phyloP scores from a whole-genome alignment of 1,139 yeast genomes.

The Magnusiomyces paraingens region DNA sequence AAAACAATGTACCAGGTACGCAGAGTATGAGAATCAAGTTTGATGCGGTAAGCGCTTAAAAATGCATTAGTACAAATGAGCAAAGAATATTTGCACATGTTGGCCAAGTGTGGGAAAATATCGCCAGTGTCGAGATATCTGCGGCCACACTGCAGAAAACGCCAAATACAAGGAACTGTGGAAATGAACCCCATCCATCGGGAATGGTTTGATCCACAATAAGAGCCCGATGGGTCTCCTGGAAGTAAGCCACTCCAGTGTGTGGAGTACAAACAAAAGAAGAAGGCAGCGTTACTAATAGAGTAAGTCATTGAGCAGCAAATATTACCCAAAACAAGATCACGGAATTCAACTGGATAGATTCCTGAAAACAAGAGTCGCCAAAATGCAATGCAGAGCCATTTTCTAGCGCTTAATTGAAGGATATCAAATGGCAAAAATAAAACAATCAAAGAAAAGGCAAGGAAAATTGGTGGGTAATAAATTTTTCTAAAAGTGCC shows the following conservation, averaged over 20 bases:
- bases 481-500: slow-evolving; percentile 53
- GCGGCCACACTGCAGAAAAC: slow-evolving; percentile 81
- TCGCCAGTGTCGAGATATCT: slow-evolving; percentile 93
- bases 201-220: slow-evolving; percentile 76
- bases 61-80: slow-evolving; percentile 64
- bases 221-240: slow-evolving; percentile 42
- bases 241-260: slow-evolving; percentile 44
- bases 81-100: slow-evolving; percentile 67
- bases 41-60: slow-evolving; percentile 75
- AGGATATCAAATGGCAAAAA: slow-evolving; percentile 54
- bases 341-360: slow-evolving; percentile 91
- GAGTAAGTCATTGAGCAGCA: slow-evolving; percentile 84
- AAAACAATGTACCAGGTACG: slow-evolving; percentile 61
- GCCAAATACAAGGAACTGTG: slow-evolving; percentile 82
- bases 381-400: slow-evolving; percentile 70
- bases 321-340: slow-evolving; percentile 88
- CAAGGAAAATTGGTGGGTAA: slow-evolving; percentile 78
- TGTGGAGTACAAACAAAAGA: slow-evolving; percentile 72
- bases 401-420: slow-evolving; percentile 53
- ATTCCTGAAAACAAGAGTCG: slow-evolving; percentile 74
- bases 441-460: slow-evolving; percentile 43
- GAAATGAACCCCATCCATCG: slow-evolving; percentile 73
- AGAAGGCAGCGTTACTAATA: slow-evolving; percentile 76
- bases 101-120: slow-evolving; percentile 96
- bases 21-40: slow-evolving; percentile 37